Base-by-base conservation (phyloP, 2,329 filamentous ascomycete species). In the Calonectria multiphialidica region DNA sequence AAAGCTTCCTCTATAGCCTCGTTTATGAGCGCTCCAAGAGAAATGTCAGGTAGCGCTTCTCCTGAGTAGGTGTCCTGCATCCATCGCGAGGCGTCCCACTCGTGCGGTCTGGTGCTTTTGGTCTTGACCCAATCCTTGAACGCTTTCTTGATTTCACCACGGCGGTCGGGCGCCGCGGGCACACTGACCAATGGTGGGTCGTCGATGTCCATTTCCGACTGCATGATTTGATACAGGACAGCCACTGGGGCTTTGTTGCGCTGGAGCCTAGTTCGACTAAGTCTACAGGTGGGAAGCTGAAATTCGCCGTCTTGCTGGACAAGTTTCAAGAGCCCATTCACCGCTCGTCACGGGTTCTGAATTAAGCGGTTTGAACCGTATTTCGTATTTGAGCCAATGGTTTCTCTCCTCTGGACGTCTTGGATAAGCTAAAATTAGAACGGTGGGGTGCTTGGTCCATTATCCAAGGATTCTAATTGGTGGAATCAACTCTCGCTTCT, bases 91-190 rank as follows among this genome's bases (percentile, higher is more conserved):
- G 23, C 57, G 28, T 61, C 15, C 35, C 37, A 61, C 7, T 25
- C 37, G 1, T 15, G 35, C 8, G 35, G 57, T 12, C 42, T 44
- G 23, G 15, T 28, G 35, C 13, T 13, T n/a, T 42, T 40, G 4
- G 35, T 61, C 37, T 16, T 44, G 37, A 61, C 57, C 57, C 57
- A 61, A 61, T 42, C 57, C 15, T 61, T 61, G 57, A 61, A 44
- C 12, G 57, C 57, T 23, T n/a, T 21, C 23, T 61, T 5, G 5
- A 44, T 30, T 30, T 44, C 7, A 15, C 1, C 23, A 15, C 28
- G 21, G 5, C 30, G 23, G 8, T 61, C 25, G 9, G 5, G 25
- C 28, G 21, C 13, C 8, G 10, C 15, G 3, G 35, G 37, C 21
- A 23, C 23, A 40, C 25, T 30, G 18, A 16, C 15, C 16, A 42